Evolutionary conservation across 208 protist genomes (phyloP).

Genomic region (Crithidia sp.): DNA sequence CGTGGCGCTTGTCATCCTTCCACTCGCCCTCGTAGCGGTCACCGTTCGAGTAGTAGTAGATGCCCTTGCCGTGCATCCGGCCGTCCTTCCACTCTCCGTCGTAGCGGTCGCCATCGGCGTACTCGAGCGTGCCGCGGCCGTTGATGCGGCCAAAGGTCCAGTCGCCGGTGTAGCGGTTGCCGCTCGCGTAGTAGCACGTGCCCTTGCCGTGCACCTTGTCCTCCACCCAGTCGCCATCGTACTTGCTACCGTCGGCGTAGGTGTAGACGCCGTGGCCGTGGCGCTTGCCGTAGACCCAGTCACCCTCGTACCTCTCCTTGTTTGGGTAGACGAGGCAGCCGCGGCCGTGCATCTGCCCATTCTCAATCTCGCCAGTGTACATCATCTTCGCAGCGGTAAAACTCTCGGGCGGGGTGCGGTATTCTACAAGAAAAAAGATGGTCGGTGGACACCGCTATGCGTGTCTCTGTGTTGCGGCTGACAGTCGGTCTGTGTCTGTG

Average conservation of each 20-base stretch:
- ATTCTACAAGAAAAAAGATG: conserved; percentile 10
- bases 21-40: conserved; percentile 94
- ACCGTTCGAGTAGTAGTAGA: conserved; percentile 91
- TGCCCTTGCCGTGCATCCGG: conserved; percentile 92
- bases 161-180: conserved; percentile 90
- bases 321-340: conserved; percentile 95
- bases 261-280: conserved; percentile 93
- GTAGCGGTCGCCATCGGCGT: conserved; percentile 93
- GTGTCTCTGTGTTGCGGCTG: not conserved
- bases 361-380: conserved; percentile 96
- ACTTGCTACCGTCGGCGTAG: conserved; percentile 93
- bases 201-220: conserved; percentile 95
- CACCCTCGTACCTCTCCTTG: conserved; percentile 94
- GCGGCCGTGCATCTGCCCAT: conserved; percentile 96
- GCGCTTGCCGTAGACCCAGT: conserved; percentile 95
- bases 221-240: conserved; percentile 95
- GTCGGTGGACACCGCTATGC: not conserved
- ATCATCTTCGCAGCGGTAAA: conserved; percentile 76
- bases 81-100: conserved; percentile 94
- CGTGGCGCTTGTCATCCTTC: conserved; percentile 94
- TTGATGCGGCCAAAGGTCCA: conserved; percentile 93
- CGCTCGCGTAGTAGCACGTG: conserved; percentile 90
- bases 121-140: conserved; percentile 85
- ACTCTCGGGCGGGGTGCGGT: too few relatives aligned
- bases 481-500: not conserved